Conservation (phyloP, 83 land plant species). For the Thuja plicata region DNA sequence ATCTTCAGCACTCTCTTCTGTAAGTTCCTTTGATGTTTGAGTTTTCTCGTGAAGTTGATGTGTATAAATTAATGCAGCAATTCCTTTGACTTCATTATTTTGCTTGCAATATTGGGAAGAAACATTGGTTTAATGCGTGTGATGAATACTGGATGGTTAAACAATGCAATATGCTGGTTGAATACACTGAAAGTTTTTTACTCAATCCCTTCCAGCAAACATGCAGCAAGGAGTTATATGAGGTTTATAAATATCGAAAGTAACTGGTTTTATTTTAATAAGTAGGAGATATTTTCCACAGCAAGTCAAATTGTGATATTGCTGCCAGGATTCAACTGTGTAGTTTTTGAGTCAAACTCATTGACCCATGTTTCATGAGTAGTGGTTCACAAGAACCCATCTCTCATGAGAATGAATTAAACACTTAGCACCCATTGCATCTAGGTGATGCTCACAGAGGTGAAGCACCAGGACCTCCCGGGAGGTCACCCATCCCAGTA, state of each 20-base stretch:
- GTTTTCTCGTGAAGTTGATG: neutral
- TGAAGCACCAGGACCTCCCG: too few relatives aligned
- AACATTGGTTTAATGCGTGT: neutral
- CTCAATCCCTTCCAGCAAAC: neutral
- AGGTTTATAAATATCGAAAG: neutral
- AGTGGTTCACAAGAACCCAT: too few relatives aligned
- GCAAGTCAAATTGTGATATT: too few relatives aligned
- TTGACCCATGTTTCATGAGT: too few relatives aligned
- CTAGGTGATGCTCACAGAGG: too few relatives aligned
- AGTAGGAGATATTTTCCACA: too few relatives aligned
- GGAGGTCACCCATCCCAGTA: too few relatives aligned
- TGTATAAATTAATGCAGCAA: neutral
- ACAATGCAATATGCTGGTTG: neutral
- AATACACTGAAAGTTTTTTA: neutral
- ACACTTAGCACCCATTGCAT: too few relatives aligned
- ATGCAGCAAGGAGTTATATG: neutral
- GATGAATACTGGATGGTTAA: neutral
- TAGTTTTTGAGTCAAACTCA: too few relatives aligned
- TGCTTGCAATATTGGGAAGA: neutral
- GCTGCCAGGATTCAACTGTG: too few relatives aligned
- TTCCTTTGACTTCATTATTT: neutral
- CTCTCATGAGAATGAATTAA: too few relatives aligned
- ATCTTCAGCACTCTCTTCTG: conserved; percentile 73
- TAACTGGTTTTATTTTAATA: neutral
- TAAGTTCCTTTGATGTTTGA: conserved; percentile 40